Evolutionary conservation across 306 rosid species (phyloP).

Genomic region (Sindora glabra): DNA sequence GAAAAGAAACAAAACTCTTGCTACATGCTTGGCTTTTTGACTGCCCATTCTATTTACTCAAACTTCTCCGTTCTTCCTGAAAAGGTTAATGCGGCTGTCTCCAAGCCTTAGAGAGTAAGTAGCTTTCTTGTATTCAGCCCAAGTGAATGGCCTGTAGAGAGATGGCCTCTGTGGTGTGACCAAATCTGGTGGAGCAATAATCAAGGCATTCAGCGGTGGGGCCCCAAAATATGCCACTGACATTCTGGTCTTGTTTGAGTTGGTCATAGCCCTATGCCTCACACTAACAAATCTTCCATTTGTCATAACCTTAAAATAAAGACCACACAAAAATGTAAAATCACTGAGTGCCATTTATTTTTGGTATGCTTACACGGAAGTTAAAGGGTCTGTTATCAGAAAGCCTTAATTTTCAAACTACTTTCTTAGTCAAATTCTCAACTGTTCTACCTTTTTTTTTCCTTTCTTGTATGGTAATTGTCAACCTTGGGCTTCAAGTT

Average conservation of each 20-base stretch:
- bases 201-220: slow-evolving; percentile 40
- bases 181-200: slow-evolving; percentile 47
- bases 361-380: not conserved
- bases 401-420: not conserved
- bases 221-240: slow-evolving; percentile 69
- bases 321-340: not conserved
- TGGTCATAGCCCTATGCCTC: slow-evolving; percentile 60
- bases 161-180: slow-evolving; percentile 38
- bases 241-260: slow-evolving; percentile 42
- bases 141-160: slow-evolving; percentile 61
- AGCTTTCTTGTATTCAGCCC: slow-evolving; percentile 75
- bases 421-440: not conserved
- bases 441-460: not conserved
- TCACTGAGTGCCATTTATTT: not conserved
- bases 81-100: slow-evolving; percentile 52
- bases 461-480: not conserved
- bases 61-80: slow-evolving; percentile 17
- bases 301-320: slow-evolving; percentile 59
- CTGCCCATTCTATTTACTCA: not conserved
- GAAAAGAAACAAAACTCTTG: slow-evolving; percentile 1
- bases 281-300: slow-evolving; percentile 74
- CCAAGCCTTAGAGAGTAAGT: slow-evolving; percentile 51
- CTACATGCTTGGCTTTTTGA: not conserved
- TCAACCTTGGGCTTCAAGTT: not conserved
- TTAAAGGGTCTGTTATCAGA: not conserved